Evolutionary conservation across 208 protist genomes (phyloP).

Genomic region (Acanthamoeba lenticulata): DNA sequence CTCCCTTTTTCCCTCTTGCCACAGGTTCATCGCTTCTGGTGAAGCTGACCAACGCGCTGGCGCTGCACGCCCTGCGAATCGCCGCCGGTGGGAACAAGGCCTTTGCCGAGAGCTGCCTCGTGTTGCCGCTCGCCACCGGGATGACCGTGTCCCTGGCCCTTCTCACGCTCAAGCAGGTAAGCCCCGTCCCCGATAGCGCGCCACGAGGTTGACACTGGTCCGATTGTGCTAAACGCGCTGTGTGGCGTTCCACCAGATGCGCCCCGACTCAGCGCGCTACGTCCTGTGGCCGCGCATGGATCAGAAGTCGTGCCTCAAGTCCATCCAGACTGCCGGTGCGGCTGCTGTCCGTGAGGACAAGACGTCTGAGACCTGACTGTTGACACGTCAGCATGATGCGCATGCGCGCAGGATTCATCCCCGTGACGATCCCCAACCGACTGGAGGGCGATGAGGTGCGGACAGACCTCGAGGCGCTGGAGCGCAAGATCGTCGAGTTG

Average conservation of each 20-base stretch:
- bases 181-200: not conserved
- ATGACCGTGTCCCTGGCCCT: constrained; percentile 94
- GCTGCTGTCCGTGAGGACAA: too few relatives aligned
- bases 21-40: constrained; percentile 92
- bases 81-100: constrained; percentile 62
- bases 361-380: too few relatives aligned
- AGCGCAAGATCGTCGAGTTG: constrained; percentile 83
- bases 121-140: constrained; percentile 96
- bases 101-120: constrained; percentile 77
- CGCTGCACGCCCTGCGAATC: constrained; percentile 85
- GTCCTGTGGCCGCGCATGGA: constrained; percentile 97
- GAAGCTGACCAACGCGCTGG: constrained; percentile 92
- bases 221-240: constrained; percentile 4
- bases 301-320: constrained; percentile 98
- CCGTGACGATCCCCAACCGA: constrained; percentile 77
- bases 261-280: constrained; percentile 77
- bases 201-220: not conserved
- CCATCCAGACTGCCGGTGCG: constrained; percentile 90
- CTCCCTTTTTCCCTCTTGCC: not conserved
- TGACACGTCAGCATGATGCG: not conserved
- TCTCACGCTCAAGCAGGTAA: constrained; percentile 80
- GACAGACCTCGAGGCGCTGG: constrained; percentile 88
- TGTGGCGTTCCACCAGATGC: constrained; percentile 42
- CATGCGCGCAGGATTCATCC: constrained; percentile 47
- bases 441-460: constrained; percentile 74